A percentile compares a stretch with the other conserved stretches of the same genome.
phyloP scores from a whole-genome alignment of 164 flowering plant species.

The Nymphaea thermarum region DNA sequence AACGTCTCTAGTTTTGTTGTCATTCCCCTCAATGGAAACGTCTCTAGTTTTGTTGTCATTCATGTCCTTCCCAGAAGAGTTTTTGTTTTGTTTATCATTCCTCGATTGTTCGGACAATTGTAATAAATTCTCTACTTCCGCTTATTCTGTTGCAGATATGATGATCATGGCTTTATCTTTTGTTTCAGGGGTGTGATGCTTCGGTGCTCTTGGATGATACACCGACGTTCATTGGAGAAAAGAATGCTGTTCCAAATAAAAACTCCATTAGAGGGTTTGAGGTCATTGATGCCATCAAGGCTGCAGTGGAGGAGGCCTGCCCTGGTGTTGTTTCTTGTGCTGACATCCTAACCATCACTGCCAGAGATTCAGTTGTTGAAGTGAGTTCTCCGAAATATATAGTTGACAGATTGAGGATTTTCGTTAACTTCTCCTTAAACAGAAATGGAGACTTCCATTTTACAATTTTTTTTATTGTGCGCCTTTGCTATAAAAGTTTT shows the following conservation, averaged over 20 bases:
- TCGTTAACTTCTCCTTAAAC: background rate
- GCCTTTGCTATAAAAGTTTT: background rate
- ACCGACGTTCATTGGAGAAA: conserved; percentile 2
- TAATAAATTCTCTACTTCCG: background rate
- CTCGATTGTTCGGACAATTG: background rate
- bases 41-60: background rate
- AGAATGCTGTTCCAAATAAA: background rate
- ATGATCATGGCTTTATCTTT: background rate
- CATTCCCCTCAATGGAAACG: background rate
- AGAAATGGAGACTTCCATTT: background rate
- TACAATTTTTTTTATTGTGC: background rate
- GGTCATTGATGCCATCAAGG: background rate
- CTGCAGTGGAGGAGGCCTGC: conserved; percentile 2
- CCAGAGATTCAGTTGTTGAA: background rate
- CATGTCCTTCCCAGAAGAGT: background rate
- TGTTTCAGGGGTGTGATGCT: background rate
- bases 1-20: background rate
- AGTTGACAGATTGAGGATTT: background rate
- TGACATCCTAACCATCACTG: background rate
- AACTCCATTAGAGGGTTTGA: conserved; percentile 1
- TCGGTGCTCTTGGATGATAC: conserved; percentile 1
- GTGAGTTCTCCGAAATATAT: background rate
- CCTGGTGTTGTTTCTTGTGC: conserved; percentile 1
- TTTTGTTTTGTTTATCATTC: background rate
- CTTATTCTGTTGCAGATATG: background rate